Conservation (phyloP, 202 grass and related monocot genomes). For the Musa balbisiana region DNA sequence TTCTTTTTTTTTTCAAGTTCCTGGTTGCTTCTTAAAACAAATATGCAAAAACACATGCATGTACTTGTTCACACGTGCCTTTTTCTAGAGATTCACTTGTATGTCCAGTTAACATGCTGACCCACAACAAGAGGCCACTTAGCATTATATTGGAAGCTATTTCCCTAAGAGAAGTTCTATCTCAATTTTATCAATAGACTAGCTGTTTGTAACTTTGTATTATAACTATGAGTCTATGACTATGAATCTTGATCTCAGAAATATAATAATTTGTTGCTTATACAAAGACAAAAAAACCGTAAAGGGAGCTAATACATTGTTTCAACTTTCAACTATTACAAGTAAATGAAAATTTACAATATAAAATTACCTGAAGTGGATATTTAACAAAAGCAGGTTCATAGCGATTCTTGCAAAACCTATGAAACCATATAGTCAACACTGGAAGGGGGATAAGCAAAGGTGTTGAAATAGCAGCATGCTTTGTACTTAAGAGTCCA, state of each 20-base stretch:
- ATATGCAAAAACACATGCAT: no score
- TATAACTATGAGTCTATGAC: no score
- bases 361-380: slow-evolving; percentile 65
- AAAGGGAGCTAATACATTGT: not conserved
- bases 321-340: not conserved
- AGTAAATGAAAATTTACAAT: not conserved
- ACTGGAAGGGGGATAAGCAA: slow-evolving; percentile 8
- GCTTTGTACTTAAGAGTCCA: slow-evolving; percentile 19
- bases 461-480: not conserved
- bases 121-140: no score
- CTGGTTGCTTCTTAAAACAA: no score
- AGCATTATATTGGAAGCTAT: no score
- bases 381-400: slow-evolving; percentile 72
- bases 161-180: not conserved
- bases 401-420: slow-evolving; percentile 41
- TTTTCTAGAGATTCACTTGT: no score
- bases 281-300: not conserved
- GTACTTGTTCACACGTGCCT: no score
- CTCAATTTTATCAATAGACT: not conserved
- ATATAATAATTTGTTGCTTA: no score
- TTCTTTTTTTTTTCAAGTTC: no score
- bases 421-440: slow-evolving; percentile 19
- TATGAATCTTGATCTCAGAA: no score
- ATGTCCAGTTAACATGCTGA: no score
- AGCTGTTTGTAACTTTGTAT: no score